A percentile compares a stretch with the other conserved stretches of the same genome.
Conservation (phyloP, 1,284 basidiomycete species). For the Neonothopanus nambi region DNA sequence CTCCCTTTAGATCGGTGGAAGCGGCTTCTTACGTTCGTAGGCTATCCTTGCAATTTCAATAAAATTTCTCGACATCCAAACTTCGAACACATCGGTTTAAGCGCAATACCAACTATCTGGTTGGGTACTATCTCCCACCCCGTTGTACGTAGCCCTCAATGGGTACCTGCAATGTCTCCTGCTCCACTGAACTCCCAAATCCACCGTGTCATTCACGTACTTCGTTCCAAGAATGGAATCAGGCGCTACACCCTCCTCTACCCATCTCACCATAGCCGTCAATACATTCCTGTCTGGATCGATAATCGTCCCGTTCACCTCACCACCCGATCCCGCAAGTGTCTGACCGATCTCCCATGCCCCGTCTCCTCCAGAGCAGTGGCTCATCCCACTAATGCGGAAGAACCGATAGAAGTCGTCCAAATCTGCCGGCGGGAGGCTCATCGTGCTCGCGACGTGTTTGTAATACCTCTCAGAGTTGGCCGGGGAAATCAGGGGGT, state of each 20-base stretch:
- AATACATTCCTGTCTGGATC: constrained; percentile 17
- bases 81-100: neutral
- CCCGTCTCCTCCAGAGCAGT: constrained; percentile 19
- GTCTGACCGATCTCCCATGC: constrained; percentile 19
- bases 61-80: too few species aligned
- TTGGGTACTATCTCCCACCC: constrained; percentile 7
- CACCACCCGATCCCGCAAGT: neutral
- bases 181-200: constrained; percentile 10
- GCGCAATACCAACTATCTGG: constrained; percentile 13
- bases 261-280: constrained; percentile 19
- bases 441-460: constrained; percentile 17
- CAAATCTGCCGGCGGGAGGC: constrained; percentile 3
- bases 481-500: constrained; percentile 19
- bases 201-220: constrained; percentile 12
- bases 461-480: constrained; percentile 21
- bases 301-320: neutral
- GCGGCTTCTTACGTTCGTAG: too few species aligned
- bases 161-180: constrained; percentile 20
- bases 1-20: too few species aligned
- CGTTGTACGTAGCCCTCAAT: constrained; percentile 18
- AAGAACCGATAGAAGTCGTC: constrained; percentile 21
- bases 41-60: too few species aligned
- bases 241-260: constrained; percentile 20
- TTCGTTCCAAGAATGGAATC: constrained; percentile 17
- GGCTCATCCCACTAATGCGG: constrained; percentile 18